phyloP scores from a whole-genome alignment of 2,329 filamentous ascomycete genomes.

The Curvularia lunata region DNA sequence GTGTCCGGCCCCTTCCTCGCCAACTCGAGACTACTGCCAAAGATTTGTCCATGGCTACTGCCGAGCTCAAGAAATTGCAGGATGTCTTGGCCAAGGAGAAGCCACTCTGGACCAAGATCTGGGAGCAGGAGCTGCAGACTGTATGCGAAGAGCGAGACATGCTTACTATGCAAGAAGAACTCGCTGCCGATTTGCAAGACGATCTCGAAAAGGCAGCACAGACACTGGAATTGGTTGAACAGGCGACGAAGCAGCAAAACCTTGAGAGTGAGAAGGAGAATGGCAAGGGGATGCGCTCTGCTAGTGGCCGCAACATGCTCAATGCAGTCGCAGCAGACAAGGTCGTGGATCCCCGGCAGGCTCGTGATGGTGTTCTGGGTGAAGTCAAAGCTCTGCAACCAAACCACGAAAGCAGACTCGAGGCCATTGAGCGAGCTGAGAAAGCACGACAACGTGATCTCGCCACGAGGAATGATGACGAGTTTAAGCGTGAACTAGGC shows the following conservation, averaged over 20 bases:
- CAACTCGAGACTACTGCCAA: slow-evolving; percentile 89
- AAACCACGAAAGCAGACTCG: slow-evolving; percentile 90
- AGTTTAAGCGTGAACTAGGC: slow-evolving; percentile 84
- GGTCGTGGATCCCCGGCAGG: slow-evolving; percentile 73
- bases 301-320: slow-evolving; percentile 52
- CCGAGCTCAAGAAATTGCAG: slow-evolving; percentile 92
- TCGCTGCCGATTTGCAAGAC: slow-evolving; percentile 88
- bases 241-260: slow-evolving; percentile 96
- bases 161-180: slow-evolving; percentile 93
- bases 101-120: slow-evolving; percentile 98
- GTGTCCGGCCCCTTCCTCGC: slow-evolving; percentile 86
- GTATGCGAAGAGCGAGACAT: slow-evolving; percentile 96
- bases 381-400: slow-evolving; percentile 93
- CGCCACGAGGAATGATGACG: slow-evolving; percentile 72
- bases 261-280: slow-evolving; percentile 71
- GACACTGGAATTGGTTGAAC: slow-evolving; percentile 93
- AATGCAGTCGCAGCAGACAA: slow-evolving; percentile 52
- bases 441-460: slow-evolving; percentile 89
- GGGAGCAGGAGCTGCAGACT: slow-evolving; percentile 95
- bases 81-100: slow-evolving; percentile 92
- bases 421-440: slow-evolving; percentile 97
- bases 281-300: slow-evolving; percentile 54
- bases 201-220: slow-evolving; percentile 93
- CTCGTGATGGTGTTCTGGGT: slow-evolving; percentile 88
- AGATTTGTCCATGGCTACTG: slow-evolving; percentile 79